These are phyloP conservation scores for Emmonsiellopsis sp. DNA, from an alignment of 2,329 filamentous ascomycete species.

Conservation along the genomic window DNA sequence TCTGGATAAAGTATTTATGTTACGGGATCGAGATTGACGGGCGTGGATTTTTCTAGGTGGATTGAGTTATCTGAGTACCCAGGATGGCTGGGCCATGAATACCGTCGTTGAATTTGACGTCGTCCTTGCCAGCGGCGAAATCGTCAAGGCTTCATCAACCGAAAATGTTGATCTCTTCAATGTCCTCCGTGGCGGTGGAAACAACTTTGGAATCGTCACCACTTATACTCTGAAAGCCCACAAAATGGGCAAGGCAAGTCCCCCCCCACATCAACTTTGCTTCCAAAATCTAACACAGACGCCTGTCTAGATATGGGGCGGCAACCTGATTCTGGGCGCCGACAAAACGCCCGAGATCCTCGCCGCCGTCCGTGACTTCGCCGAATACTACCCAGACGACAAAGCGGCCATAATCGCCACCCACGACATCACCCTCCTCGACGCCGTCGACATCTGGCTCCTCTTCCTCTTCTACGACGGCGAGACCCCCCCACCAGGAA, in stretches of 20 bases:
- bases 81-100: slow-evolving; percentile 40
- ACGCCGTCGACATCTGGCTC: slow-evolving; percentile 46
- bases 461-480: slow-evolving; percentile 58
- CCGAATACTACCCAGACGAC: slow-evolving; percentile 45
- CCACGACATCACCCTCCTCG: slow-evolving; percentile 30
- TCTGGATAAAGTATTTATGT: slow-evolving; percentile 4
- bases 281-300: slow-evolving; percentile 7
- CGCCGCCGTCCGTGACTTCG: slow-evolving; percentile 26
- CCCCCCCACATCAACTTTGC: neutral
- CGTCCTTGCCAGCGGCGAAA: slow-evolving; percentile 39
- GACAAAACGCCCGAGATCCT: slow-evolving; percentile 28
- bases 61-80: slow-evolving; percentile 24
- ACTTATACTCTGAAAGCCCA: slow-evolving; percentile 27
- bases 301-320: slow-evolving; percentile 36
- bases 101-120: slow-evolving; percentile 41
- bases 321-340: slow-evolving; percentile 34
- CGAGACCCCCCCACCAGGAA: slow-evolving; percentile 40
- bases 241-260: slow-evolving; percentile 20
- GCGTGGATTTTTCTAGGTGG: slow-evolving; percentile 28
- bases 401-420: slow-evolving; percentile 55
- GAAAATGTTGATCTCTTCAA: slow-evolving; percentile 33
- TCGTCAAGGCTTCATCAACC: slow-evolving; percentile 32
- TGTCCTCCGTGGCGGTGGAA: slow-evolving; percentile 36
- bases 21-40: neutral
- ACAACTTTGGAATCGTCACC: slow-evolving; percentile 39